These are phyloP conservation scores for Brassica nigra DNA, from an alignment of 345 rosid species.

Conservation along the genomic window DNA sequence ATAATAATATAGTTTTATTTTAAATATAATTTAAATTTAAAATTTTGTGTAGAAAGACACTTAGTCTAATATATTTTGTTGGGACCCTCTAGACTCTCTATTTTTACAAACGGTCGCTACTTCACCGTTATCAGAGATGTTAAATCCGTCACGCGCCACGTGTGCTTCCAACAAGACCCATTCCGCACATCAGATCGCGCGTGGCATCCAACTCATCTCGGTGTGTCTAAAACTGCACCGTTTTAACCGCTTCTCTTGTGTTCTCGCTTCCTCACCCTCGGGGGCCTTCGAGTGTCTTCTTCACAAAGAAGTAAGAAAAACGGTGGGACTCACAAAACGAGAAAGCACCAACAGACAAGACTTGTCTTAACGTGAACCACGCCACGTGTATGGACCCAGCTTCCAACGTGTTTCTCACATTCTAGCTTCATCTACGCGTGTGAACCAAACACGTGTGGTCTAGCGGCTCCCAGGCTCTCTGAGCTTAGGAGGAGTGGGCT, in stretches of 20 bases:
- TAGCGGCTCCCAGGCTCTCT: conserved; percentile 10
- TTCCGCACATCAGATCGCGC: not conserved
- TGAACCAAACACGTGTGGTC: conserved; percentile 20
- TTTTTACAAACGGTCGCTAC: not conserved
- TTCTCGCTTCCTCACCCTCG: conserved; percentile 22
- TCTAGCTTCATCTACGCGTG: conserved; percentile 3
- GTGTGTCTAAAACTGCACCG: not conserved
- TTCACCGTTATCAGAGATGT: conserved; percentile 28
- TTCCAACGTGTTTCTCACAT: conserved; percentile 32
- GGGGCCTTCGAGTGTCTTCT: conserved; percentile 29
- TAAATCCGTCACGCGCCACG: conserved; percentile 26
- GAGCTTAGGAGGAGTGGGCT: conserved; percentile 2
- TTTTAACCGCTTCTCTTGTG: not conserved
- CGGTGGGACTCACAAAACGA: conserved; percentile 1
- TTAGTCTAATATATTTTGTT: not conserved
- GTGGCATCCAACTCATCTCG: conserved; percentile 1
- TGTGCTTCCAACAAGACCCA: not conserved
- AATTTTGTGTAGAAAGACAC: too few relatives aligned
- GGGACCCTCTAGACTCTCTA: not conserved
- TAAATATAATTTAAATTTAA: too few relatives aligned
- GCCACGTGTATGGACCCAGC: conserved; percentile 40
- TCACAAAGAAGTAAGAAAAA: not conserved
- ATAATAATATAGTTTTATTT: too few relatives aligned
- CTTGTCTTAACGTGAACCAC: conserved; percentile 31
- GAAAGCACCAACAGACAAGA: conserved; percentile 11